Evolutionary conservation across 2,329 filamentous ascomycete genomes (phyloP).

Genomic region (Calonectria montana): DNA sequence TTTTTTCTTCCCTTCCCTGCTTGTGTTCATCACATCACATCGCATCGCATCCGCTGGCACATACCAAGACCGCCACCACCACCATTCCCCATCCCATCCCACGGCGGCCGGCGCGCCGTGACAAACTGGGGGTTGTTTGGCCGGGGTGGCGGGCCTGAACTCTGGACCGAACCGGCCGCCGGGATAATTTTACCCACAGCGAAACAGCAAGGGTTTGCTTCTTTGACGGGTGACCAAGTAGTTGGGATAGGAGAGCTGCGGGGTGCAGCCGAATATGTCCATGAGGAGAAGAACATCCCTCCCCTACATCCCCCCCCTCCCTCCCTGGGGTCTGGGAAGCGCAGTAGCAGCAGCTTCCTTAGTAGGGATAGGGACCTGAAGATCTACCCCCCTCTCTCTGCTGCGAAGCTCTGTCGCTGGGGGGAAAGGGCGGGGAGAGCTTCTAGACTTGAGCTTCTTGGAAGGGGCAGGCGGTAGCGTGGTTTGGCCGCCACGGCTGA

Average conservation of each 20-base stretch:
- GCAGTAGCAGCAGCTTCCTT: slow-evolving; percentile 5
- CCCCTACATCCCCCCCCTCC: not conserved
- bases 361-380: slow-evolving; percentile 9
- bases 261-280: slow-evolving; percentile 32
- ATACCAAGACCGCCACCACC: not conserved
- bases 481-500: not conserved
- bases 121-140: not conserved
- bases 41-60: not conserved
- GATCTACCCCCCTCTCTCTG: slow-evolving; percentile 4
- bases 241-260: slow-evolving; percentile 28
- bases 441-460: not conserved
- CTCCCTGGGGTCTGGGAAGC: not conserved
- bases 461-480: not conserved
- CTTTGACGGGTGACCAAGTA: slow-evolving; percentile 14
- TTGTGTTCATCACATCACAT: slow-evolving; percentile 10
- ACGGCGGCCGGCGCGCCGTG: slow-evolving; percentile 1
- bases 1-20: not conserved
- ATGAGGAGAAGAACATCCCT: not conserved
- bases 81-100: not conserved
- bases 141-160: slow-evolving; percentile 6
- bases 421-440: not conserved
- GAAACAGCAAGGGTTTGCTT: not conserved
- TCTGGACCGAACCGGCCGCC: slow-evolving; percentile 16
- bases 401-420: not conserved
- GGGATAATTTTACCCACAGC: slow-evolving; percentile 13